Evolutionary conservation across 2,329 filamentous ascomycete genomes (phyloP), one percentile per base, ranked within the genome.

Genomic region (Microdochium bolleyi): DNA sequence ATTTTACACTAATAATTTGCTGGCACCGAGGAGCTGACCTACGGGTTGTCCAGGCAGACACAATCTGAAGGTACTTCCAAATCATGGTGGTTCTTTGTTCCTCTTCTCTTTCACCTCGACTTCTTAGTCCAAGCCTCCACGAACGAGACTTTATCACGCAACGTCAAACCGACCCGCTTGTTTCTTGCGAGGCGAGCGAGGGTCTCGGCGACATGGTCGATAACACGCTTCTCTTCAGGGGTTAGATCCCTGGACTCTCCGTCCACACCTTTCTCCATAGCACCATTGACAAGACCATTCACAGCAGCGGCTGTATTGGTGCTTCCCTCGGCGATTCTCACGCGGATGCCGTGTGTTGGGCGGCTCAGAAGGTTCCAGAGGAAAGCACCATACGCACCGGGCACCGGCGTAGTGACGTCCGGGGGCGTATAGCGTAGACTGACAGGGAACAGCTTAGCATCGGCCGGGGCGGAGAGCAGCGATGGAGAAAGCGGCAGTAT

Each of bases 321-420:
- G 49, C 92, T 80, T 1, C 80, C 81, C 63, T 92, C 88, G 1
- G 91, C 94, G 52, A 99, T 92, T 50, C 94, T 83, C 13, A 97
- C 92, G 24, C 91, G 84, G 61, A 99, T 92, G 62, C 85, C 91
- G 58, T 96, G 94, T 1, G 89, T 95, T 1, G 91, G 88, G 49
- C 86, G 83, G 46, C 87, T 89, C 32, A 96, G 82, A 9, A 97
- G 75, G 51, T 85, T 87, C 91, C 92, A 99, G 9, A 96, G 64
- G 67, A 96, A 96, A 2, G 73, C 72, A 5, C 80, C 51, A 68
- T 88, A 91, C 25, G 79, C 78, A 13, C 86, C 84, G 0, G 94
- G 92, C 0, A 99, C 74, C 0, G 94, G 92, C 0, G 94, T 96
- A 0, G 92, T 95, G 54, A 97, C 85, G 65, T 97, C 92, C 3